phyloP scores from a whole-genome alignment of 2,329 filamentous ascomycete genomes.

The Microcyclospora pomicola region DNA sequence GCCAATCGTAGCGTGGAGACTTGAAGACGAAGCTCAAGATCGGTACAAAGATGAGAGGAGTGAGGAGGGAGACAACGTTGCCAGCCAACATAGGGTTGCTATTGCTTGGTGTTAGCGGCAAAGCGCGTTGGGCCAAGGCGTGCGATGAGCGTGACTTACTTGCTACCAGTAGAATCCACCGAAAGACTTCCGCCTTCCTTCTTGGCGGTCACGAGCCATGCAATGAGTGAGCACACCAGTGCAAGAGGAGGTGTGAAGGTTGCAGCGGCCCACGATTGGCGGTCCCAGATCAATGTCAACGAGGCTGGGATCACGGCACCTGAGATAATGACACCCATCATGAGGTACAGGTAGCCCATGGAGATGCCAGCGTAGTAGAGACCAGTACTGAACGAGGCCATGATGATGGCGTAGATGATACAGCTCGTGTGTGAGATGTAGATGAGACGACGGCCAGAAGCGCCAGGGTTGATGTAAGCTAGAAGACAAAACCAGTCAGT shows the following conservation, averaged over 20 bases:
- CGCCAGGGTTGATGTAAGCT: slow-evolving; percentile 60
- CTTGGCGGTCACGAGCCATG: slow-evolving; percentile 66
- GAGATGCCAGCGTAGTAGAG: slow-evolving; percentile 49
- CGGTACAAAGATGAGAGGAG: slow-evolving; percentile 60
- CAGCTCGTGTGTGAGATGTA: slow-evolving; percentile 65
- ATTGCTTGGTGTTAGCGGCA: slow-evolving; percentile 3
- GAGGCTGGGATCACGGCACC: slow-evolving; percentile 63
- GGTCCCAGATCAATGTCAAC: slow-evolving; percentile 65
- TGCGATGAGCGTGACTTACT: slow-evolving; percentile 30
- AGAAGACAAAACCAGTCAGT: too few species aligned
- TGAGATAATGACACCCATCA: slow-evolving; percentile 87
- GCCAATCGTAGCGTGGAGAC: slow-evolving; percentile 72
- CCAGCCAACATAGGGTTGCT: slow-evolving; percentile 70
- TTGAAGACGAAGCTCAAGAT: slow-evolving; percentile 58
- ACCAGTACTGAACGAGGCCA: slow-evolving; percentile 65
- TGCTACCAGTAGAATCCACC: slow-evolving; percentile 66
- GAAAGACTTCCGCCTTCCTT: slow-evolving; percentile 54
- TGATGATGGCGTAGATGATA: slow-evolving; percentile 59
- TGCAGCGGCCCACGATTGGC: slow-evolving; percentile 64
- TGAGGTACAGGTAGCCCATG: slow-evolving; percentile 78
- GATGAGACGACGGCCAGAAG: slow-evolving; percentile 63
- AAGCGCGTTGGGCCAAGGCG: not conserved
- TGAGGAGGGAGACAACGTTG: slow-evolving; percentile 69
- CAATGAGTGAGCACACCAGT: slow-evolving; percentile 52
- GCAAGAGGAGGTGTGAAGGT: slow-evolving; percentile 56